These are phyloP conservation scores for Tuber indicum DNA, from an alignment of 495 filamentous ascomycete genomes.

Conservation along the genomic window DNA sequence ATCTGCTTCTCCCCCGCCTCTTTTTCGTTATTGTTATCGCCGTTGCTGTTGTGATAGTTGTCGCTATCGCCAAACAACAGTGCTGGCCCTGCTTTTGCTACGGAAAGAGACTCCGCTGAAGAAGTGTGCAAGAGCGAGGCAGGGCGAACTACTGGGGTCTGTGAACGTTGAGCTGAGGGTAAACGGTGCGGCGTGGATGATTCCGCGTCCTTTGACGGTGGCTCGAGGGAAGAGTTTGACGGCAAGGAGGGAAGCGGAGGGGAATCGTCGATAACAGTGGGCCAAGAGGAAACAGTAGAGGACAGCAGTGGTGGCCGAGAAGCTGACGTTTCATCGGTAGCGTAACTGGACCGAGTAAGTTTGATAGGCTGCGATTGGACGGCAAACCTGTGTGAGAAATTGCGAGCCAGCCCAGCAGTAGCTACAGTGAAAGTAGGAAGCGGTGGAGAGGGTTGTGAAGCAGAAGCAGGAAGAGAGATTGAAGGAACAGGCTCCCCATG, in stretches of 20 bases:
- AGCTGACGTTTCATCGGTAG: conserved; percentile 2
- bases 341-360: not conserved
- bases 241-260: not conserved
- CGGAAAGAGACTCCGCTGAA: not conserved
- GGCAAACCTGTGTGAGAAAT: not conserved
- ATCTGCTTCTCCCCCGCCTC: not conserved
- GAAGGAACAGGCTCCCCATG: not conserved
- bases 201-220: not conserved
- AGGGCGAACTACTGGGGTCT: not conserved
- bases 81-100: not conserved
- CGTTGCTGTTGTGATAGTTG: not conserved
- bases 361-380: not conserved
- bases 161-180: not conserved
- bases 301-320: conserved; percentile 1
- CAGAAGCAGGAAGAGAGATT: not conserved
- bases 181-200: not conserved
- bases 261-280: not conserved
- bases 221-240: conserved; percentile 4
- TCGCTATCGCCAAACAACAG: not conserved
- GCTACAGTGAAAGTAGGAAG: not conserved
- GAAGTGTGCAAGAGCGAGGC: not conserved
- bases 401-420: not conserved
- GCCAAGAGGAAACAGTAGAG: not conserved
- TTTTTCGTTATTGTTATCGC: not conserved
- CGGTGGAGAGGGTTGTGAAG: not conserved